Conservation (phyloP, 2,329 filamentous ascomycete species). For the Colletotrichum phormii region DNA sequence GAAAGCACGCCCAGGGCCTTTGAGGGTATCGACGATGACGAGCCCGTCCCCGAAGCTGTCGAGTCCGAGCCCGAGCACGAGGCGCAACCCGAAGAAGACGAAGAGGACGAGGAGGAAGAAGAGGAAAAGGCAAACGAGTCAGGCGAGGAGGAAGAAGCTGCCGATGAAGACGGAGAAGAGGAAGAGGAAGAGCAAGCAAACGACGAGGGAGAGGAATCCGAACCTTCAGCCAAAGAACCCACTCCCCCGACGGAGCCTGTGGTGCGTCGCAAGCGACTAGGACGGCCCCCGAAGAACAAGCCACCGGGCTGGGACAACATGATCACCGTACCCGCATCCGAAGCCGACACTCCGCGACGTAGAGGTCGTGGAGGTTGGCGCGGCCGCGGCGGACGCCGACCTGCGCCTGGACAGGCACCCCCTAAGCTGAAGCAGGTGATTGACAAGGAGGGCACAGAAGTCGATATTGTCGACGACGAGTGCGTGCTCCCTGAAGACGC, state of each 20-base stretch:
- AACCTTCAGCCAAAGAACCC: constrained; percentile 60
- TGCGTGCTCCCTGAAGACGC: constrained; percentile 87
- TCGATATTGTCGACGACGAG: constrained; percentile 92
- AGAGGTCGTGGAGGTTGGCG: constrained; percentile 79
- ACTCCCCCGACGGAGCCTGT: constrained; percentile 68
- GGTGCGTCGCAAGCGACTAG: constrained; percentile 81
- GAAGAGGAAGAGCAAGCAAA: constrained; percentile 63
- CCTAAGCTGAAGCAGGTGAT: constrained; percentile 87
- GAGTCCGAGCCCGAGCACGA: constrained; percentile 41
- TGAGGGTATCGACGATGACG: constrained; percentile 52
- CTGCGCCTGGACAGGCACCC: constrained; percentile 76
- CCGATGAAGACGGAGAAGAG: constrained; percentile 63
- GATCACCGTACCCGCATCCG: constrained; percentile 65
- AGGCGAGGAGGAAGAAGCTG: constrained; percentile 58
- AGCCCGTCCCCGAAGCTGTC: constrained; percentile 50
- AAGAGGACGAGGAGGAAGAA: constrained; percentile 61
- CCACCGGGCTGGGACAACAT: constrained; percentile 82
- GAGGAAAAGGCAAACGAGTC: constrained; percentile 53
- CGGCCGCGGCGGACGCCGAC: constrained; percentile 72
- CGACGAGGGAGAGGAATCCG: constrained; percentile 54
- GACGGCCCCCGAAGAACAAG: constrained; percentile 86
- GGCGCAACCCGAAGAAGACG: constrained; percentile 38
- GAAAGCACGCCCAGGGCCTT: constrained; percentile 57
- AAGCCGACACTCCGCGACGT: constrained; percentile 69
- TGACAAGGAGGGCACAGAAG: constrained; percentile 92